Evolutionary conservation across 495 filamentous ascomycete genomes (phyloP), one percentile per base, ranked within the genome.

Genomic region (Podospora pseudoanserina): DNA sequence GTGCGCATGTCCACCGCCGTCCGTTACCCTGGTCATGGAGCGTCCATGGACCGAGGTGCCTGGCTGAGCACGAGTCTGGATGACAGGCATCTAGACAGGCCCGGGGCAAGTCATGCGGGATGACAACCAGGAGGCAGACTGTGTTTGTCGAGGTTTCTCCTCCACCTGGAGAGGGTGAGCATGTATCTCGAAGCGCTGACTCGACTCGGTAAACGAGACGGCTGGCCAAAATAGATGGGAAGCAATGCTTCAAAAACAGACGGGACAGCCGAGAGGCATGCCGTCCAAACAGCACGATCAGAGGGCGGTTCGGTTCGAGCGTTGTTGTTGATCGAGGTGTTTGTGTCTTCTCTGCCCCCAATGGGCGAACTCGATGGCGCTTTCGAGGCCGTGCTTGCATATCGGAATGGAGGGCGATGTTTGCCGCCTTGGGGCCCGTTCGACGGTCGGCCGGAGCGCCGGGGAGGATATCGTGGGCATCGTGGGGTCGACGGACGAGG

Each of bases 1-100:
- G 75, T 77, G 76, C 75, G 91, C 86, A 88, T 39, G 87, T 91
- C 16, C 89, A 91, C 76, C 75, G 76, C 77, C 69, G 65, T 70
- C 67, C 67, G 28, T 32, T 7, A 55, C 68, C 72, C 70, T 59
- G 68, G 73, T 66, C 65, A 49, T 49, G 39, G 39, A 56, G 18
- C 67, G 44, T 64, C 55, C 68, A 68, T 70, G 66, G 62, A 67
- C 68, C 66, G 59, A 70, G 67, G 62, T 69, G 71, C 70, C 71
- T 66, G 73, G 75, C 71, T 73, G 63, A 65, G 60, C 62, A 63
- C 64, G 71, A 73, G 66, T 77, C 72, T 62, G 72, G 70, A 58
- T 67, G 71, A 63, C 32, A 63, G 67, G 55, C 23, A 26, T 59
- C 7, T 9, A 59, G 56, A 27, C 20, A 63, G 68, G 60, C 64